Conservation (phyloP, 257 asterid species). For the Rehmannia glutinosa region DNA sequence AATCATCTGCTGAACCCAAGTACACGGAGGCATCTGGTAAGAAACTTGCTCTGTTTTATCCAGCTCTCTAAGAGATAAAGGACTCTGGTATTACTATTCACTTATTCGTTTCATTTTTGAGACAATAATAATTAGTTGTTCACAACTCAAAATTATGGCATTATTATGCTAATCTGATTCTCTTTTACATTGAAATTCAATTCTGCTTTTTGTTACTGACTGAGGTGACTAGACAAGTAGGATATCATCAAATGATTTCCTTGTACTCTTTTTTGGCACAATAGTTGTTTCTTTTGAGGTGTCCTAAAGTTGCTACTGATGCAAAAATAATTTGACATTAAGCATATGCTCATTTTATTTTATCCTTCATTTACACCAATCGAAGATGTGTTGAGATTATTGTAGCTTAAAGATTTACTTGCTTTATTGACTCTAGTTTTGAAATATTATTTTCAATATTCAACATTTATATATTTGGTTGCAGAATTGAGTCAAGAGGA, state of each 20-base stretch:
- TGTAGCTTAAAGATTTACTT: slow-evolving; percentile 2
- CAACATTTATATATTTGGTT: slow-evolving; percentile 28
- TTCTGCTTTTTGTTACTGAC: slow-evolving; percentile 2
- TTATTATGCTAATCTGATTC: not conserved
- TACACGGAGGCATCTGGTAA: slow-evolving; percentile 73
- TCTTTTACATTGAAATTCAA: not conserved
- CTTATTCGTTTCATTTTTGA: not conserved
- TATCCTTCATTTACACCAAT: not conserved
- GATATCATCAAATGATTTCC: not conserved
- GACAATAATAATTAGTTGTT: slow-evolving; percentile 2
- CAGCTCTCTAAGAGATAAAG: not conserved
- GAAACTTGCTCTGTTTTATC: slow-evolving; percentile 30
- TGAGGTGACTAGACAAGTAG: slow-evolving; percentile 10
- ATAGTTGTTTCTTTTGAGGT: slow-evolving; percentile 2
- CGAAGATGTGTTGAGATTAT: slow-evolving; percentile 1
- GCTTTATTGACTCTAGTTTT: not conserved
- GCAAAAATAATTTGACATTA: slow-evolving; percentile 6
- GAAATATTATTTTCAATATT: not conserved
- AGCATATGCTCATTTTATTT: not conserved
- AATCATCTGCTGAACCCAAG: slow-evolving; percentile 73
- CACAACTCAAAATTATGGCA: not conserved
- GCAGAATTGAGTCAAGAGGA: slow-evolving; percentile 92
- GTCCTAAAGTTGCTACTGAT: slow-evolving; percentile 5
- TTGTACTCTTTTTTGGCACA: not conserved
- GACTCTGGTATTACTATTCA: not conserved